Evolutionary conservation across 176 grass and related monocot genomes (phyloP).

Genomic region (Cymbopogon citratus): DNA sequence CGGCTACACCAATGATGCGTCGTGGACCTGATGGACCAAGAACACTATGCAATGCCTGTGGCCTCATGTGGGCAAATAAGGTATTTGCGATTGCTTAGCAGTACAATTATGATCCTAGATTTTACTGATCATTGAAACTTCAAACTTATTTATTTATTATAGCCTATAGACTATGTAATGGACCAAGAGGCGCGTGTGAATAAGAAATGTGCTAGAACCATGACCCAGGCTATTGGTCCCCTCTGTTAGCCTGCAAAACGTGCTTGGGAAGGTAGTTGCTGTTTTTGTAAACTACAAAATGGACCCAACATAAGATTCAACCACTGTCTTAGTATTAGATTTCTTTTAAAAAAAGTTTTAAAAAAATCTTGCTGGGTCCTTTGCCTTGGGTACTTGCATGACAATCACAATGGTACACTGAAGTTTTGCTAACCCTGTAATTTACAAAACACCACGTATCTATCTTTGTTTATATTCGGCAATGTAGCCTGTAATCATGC

Average conservation of each 20-base stretch:
- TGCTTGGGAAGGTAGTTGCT: not conserved
- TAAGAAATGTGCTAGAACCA: not conserved
- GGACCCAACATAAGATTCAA: not conserved
- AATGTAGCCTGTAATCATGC: not conserved
- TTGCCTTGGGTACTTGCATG: not conserved
- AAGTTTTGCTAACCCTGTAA: not conserved
- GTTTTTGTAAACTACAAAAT: not conserved
- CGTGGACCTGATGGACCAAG: slow-evolving; percentile 95
- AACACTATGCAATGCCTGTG: slow-evolving; percentile 96
- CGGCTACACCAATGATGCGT: slow-evolving; percentile 92
- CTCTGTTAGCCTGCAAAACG: not conserved
- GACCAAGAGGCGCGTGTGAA: not conserved
- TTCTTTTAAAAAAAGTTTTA: not conserved
- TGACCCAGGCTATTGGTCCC: not conserved
- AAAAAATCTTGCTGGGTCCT: not conserved
- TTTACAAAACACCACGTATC: not conserved
- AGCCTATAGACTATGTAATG: slow-evolving; percentile 14
- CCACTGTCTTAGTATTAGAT: not conserved
- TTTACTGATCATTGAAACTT: not conserved
- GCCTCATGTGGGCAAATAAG: slow-evolving; percentile 99
- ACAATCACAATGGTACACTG: not conserved
- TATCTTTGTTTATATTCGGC: slow-evolving; percentile 2
- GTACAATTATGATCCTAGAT: slow-evolving; percentile 5
- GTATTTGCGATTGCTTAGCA: slow-evolving; percentile 32
- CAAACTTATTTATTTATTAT: slow-evolving; percentile 16